Conservation (phyloP, 352 stramenopile genomes). For the Phytophthora agathidicida region DNA sequence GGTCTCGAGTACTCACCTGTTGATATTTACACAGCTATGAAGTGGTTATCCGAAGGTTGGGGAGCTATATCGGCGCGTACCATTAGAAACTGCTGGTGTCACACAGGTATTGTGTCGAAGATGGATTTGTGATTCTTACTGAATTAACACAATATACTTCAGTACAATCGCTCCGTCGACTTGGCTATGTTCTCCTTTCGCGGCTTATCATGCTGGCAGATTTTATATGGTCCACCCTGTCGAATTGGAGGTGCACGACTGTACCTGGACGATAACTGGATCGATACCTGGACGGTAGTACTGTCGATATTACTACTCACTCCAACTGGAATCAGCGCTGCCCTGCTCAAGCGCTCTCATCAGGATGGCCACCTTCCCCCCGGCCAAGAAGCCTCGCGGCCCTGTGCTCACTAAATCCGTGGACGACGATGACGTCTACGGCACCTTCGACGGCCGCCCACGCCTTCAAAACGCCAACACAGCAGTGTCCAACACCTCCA, state of each 20-base stretch:
- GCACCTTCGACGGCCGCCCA: slow-evolving; percentile 23
- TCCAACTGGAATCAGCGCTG: slow-evolving; percentile 2
- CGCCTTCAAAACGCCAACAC: background rate
- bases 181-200: too few species aligned
- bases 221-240: too few species aligned
- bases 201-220: too few species aligned
- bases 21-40: slow-evolving; percentile 18
- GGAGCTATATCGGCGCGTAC: background rate
- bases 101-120: slow-evolving; percentile 18
- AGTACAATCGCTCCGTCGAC: too few species aligned
- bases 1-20: background rate
- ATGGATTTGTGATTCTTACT: slow-evolving; percentile 8
- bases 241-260: too few species aligned
- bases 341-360: background rate
- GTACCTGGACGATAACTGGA: too few species aligned
- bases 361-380: slow-evolving; percentile 4
- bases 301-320: too few species aligned
- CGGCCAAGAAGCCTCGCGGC: slow-evolving; percentile 13
- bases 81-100: slow-evolving; percentile 22
- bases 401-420: slow-evolving; percentile 12
- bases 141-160: slow-evolving; percentile 6
- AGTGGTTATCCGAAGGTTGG: slow-evolving; percentile 17
- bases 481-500: slow-evolving; percentile 4
- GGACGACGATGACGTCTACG: slow-evolving; percentile 28
- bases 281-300: too few species aligned